Evolutionary conservation across 768 basidiomycete genomes (phyloP), one percentile per base, ranked within the genome.

Genomic region (Tephrocybe sp.): DNA sequence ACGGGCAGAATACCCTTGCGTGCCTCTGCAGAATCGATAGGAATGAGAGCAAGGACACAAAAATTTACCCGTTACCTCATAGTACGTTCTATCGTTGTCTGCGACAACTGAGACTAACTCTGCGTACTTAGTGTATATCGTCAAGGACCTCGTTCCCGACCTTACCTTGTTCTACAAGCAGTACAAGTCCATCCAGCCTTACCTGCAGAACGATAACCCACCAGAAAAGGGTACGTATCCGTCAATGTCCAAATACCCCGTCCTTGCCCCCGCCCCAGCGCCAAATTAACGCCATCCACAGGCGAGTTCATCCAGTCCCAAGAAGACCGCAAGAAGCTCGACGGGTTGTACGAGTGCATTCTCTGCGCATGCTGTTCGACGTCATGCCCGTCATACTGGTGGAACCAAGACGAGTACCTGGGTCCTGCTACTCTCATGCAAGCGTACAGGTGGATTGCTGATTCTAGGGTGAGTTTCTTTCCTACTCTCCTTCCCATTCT

Each of bases 121-220:
- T 24, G n/a, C n/a, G n/a, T n/a, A n/a, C n/a, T 4, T 65, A 96
- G 95, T 97, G 95, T 97, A 96, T 73, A 81, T 98, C 64, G 93
- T 98, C 70, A 98, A 98, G 77, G 97, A 99, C 72, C 86, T 99
- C 62, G 95, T 99, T 2, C 92, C 90, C 16, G 88, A 92, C 74
- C 75, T 90, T 58, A 90, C 89, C 9, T 83, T 83, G 56, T 95
- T 95, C 82, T 95, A 94, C 85, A 98, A 98, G 70, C 97, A 99
- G 68, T 98, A 99, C 89, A 98, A 98, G 74, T 95, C 94, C 15
- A 96, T 99, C 69, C 86, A 99, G 68, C 96, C 96, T 4, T 98
- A 86, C 77, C 80, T 98, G 30, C 87, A 96, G 77, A 94, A 93
- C 69, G 88, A 93, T 68, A 92, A 89, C 68, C 87, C 87, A 0